phyloP scores from a whole-genome alignment of 805 yeast species.

The Yamadazyma sp. region DNA sequence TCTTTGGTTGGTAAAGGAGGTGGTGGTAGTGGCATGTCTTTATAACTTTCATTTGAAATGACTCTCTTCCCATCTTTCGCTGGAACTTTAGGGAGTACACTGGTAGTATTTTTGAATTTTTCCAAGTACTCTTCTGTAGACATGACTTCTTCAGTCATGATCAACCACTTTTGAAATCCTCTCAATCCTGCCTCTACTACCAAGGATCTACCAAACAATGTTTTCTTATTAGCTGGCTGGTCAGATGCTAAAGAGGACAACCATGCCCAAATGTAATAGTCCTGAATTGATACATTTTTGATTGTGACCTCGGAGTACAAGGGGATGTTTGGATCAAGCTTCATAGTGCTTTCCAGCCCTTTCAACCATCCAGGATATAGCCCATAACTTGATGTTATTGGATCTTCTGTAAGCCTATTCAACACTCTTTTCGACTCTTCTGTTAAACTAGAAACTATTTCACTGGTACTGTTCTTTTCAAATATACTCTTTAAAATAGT shows the following conservation, averaged over 20 bases:
- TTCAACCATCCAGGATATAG: constrained; percentile 41
- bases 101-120: constrained; percentile 21
- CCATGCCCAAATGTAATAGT: constrained; percentile 93
- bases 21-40: constrained; percentile 26
- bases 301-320: constrained; percentile 41
- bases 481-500: constrained; percentile 72
- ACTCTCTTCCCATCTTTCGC: constrained; percentile 8
- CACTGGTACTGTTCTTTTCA: constrained; percentile 51
- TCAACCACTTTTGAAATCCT: constrained; percentile 78
- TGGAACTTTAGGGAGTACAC: constrained; percentile 19
- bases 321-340: constrained; percentile 30
- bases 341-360: constrained; percentile 14
- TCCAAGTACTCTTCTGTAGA: constrained; percentile 33
- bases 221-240: constrained; percentile 62
- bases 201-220: constrained; percentile 75
- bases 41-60: constrained; percentile 16
- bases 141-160: constrained; percentile 66
- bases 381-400: constrained; percentile 36
- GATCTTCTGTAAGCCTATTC: constrained; percentile 36
- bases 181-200: constrained; percentile 79
- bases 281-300: constrained; percentile 71
- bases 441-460: constrained; percentile 63
- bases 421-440: constrained; percentile 67
- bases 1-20: constrained; percentile 23
- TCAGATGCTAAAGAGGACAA: constrained; percentile 73